A percentile compares a stretch with the other conserved stretches of the same genome.
These are phyloP conservation scores for Rhododendron ferrugineum DNA, from an alignment of 148 eudicot genomes.

Conservation along the genomic window DNA sequence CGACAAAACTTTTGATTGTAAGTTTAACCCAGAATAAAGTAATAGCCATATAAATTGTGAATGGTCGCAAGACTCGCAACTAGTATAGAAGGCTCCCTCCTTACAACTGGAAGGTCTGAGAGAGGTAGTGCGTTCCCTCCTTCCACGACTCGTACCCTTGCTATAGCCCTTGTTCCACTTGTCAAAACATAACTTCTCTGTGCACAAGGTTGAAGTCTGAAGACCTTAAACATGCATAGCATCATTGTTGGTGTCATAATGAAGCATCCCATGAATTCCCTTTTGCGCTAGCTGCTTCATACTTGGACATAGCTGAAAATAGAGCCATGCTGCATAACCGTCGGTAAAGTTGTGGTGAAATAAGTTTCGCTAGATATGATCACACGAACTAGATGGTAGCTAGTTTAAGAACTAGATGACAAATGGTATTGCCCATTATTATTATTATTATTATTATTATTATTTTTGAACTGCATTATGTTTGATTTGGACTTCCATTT, in stretches of 20 bases:
- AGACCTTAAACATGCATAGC: not conserved
- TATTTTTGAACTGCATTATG: not conserved
- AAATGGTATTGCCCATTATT: not conserved
- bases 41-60: not conserved
- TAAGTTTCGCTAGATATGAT: not conserved
- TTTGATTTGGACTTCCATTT: slow-evolving; percentile 3
- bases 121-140: not conserved
- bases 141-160: not conserved
- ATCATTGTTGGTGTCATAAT: not conserved
- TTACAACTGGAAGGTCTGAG: not conserved
- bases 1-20: not conserved
- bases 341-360: not conserved
- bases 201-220: not conserved
- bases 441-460: too few relatives aligned
- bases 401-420: not conserved
- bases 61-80: too few relatives aligned
- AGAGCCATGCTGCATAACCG: not conserved
- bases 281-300: not conserved
- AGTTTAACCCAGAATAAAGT: not conserved
- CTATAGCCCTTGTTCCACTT: not conserved
- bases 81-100: not conserved
- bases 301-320: not conserved
- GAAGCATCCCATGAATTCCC: not conserved
- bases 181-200: not conserved
- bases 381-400: not conserved